These are phyloP conservation scores for Penicillium paxilli DNA, from an alignment of 495 filamentous ascomycete species.

Conservation along the genomic window DNA sequence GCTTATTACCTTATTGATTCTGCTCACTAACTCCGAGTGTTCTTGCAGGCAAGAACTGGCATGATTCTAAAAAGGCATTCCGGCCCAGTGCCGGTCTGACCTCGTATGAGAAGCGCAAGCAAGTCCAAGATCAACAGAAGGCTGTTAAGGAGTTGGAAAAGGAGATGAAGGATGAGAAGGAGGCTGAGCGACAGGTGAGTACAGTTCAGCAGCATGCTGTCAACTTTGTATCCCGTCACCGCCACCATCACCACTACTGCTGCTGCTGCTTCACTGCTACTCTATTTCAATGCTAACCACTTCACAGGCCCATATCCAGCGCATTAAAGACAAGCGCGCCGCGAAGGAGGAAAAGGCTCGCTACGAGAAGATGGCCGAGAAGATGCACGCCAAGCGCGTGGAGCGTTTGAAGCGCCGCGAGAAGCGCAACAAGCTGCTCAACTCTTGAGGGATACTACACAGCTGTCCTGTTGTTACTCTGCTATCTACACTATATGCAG, in stretches of 20 bases:
- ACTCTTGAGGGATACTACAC: conserved; percentile 62
- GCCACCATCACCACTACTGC: too few relatives aligned
- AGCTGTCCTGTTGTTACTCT: not conserved
- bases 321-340: conserved; percentile 78
- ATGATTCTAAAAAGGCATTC: conserved; percentile 78
- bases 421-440: conserved; percentile 96
- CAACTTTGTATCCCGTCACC: not conserved
- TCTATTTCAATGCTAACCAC: not conserved
- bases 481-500: not conserved
- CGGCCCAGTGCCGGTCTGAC: conserved; percentile 75
- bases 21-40: conserved; percentile 10
- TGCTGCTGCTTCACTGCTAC: not conserved
- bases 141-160: conserved; percentile 85
- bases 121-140: conserved; percentile 60
- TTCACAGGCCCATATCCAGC: conserved; percentile 66
- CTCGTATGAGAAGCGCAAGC: conserved; percentile 73
- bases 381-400: conserved; percentile 94
- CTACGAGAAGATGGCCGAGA: conserved; percentile 92
- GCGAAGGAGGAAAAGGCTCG: conserved; percentile 91
- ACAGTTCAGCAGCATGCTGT: too few relatives aligned
- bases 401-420: conserved; percentile 91
- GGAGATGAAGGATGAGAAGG: conserved; percentile 95
- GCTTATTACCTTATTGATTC: too few relatives aligned
- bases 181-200: conserved; percentile 77
- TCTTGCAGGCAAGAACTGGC: conserved; percentile 89